Evolutionary conservation across 1,139 yeast species (phyloP).

Genomic region (Candida tetrigidarum): DNA sequence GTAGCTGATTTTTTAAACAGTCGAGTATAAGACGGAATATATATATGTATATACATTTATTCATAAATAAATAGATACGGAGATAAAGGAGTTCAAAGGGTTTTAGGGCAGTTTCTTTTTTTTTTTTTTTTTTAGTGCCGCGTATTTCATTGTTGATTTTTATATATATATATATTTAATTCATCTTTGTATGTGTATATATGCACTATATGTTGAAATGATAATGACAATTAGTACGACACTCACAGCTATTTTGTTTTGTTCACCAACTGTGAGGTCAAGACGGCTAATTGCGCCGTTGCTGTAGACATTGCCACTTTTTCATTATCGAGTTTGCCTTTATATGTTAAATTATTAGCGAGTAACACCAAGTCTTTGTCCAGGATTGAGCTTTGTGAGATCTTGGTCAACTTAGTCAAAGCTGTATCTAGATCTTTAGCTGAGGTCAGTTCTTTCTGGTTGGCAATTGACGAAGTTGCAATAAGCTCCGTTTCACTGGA

Average conservation of each 20-base stretch:
- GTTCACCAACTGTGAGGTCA: neutral
- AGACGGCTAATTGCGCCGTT: neutral
- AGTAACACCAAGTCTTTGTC: neutral
- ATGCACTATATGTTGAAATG: too few species aligned
- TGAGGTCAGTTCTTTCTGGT: conserved; percentile 19
- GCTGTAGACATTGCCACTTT: neutral
- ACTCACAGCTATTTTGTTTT: too few species aligned
- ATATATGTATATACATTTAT: neutral
- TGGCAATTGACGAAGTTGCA: conserved; percentile 31
- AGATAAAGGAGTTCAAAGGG: too few species aligned
- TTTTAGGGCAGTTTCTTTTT: too few species aligned
- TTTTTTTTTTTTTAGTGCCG: too few species aligned
- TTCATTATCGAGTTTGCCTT: neutral
- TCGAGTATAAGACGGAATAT: conserved; percentile 15
- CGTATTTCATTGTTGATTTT: too few species aligned
- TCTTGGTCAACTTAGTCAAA: neutral
- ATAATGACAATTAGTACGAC: too few species aligned
- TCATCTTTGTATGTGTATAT: too few species aligned
- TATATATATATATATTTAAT: too few species aligned
- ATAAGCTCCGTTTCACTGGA: conserved; percentile 30
- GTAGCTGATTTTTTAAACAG: conserved; percentile 14
- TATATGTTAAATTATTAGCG: neutral
- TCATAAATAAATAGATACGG: too few species aligned
- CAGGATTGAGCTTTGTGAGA: neutral
- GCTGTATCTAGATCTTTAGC: neutral